These are phyloP conservation scores for Paulownia fortunei DNA, from an alignment of 257 asterid genomes.

Conservation along the genomic window DNA sequence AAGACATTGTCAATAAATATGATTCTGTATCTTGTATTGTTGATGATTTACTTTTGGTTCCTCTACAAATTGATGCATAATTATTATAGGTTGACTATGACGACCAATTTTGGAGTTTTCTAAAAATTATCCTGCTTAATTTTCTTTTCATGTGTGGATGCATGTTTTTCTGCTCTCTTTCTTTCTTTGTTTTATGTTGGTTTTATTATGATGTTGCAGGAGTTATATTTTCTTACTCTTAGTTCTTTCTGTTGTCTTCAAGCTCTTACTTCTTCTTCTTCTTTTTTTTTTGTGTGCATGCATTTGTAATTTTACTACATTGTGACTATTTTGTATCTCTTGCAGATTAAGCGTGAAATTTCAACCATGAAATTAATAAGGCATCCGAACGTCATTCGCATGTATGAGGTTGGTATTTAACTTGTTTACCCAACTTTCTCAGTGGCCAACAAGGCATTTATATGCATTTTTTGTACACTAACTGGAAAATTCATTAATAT, in stretches of 20 bases:
- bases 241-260: neutral
- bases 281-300: neutral
- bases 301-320: neutral
- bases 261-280: no score
- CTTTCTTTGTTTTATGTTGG: neutral
- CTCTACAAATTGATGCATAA: no score
- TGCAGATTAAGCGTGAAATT: slow-evolving; percentile 95
- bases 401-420: slow-evolving; percentile 73
- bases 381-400: slow-evolving; percentile 93
- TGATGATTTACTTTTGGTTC: neutral
- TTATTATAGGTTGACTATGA: no score
- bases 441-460: neutral
- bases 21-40: neutral
- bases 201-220: neutral
- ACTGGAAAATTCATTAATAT: slow-evolving; percentile 21
- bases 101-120: no score
- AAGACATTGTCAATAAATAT: neutral
- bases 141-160: neutral
- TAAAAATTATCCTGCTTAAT: no score
- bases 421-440: neutral
- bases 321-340: slow-evolving; percentile 1
- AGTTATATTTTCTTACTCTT: neutral
- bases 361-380: slow-evolving; percentile 91
- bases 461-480: neutral
- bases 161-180: neutral